Evolutionary conservation across 2,329 filamentous ascomycete species (phyloP).

Genomic region (Aspergillus sp.): DNA sequence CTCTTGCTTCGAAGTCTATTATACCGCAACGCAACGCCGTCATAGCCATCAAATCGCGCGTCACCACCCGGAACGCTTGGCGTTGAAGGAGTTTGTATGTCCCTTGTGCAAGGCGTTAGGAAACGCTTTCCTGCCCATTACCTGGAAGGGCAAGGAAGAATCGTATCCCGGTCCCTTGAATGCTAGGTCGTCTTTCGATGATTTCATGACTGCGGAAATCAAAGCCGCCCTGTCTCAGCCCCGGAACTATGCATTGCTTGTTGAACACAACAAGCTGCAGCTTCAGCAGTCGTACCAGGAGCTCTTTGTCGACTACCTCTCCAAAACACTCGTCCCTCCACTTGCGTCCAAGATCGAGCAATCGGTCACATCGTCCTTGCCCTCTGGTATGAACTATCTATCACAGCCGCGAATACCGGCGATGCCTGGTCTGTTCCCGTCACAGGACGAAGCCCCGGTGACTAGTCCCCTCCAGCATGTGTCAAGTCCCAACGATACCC

Average conservation of each 20-base stretch:
- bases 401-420: slow-evolving; percentile 26
- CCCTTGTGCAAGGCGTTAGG: slow-evolving; percentile 95
- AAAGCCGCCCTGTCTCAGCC: slow-evolving; percentile 45
- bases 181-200: slow-evolving; percentile 58
- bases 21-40: slow-evolving; percentile 75
- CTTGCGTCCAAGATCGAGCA: slow-evolving; percentile 44
- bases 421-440: slow-evolving; percentile 40
- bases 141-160: slow-evolving; percentile 91
- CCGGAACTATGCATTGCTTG: slow-evolving; percentile 45
- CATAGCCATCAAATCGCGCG: slow-evolving; percentile 91
- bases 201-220: slow-evolving; percentile 65
- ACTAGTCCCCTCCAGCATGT: slow-evolving; percentile 32
- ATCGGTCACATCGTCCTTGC: slow-evolving; percentile 24
- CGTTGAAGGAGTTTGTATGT: slow-evolving; percentile 86
- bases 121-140: slow-evolving; percentile 89
- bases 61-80: slow-evolving; percentile 81
- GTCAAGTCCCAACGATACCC: slow-evolving; percentile 27
- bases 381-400: slow-evolving; percentile 28
- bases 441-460: slow-evolving; percentile 29
- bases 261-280: slow-evolving; percentile 34
- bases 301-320: slow-evolving; percentile 51
- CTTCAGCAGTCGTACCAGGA: slow-evolving; percentile 42
- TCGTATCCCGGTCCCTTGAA: slow-evolving; percentile 72
- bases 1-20: slow-evolving; percentile 89
- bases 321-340: slow-evolving; percentile 49